Evolutionary conservation across 768 basidiomycete species (phyloP), one percentile per base, ranked within the genome.

Genomic region (Phylloporus rhodoxanthus): DNA sequence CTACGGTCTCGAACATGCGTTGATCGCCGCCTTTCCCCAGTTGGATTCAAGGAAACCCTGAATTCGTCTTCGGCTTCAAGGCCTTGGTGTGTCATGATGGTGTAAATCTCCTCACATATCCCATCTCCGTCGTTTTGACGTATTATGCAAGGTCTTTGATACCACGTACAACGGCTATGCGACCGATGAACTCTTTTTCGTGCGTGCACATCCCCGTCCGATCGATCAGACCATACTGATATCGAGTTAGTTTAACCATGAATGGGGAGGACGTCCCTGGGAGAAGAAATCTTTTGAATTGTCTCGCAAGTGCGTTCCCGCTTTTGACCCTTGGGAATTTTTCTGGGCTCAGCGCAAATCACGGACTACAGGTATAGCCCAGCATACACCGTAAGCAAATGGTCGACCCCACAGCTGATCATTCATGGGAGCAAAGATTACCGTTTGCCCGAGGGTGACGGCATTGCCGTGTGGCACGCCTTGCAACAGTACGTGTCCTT

Each of bases 21-120:
- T 56, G 32, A 58, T 33, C 34, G 41, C 19, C 30, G 8, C 20
- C 38, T 26, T 32, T 45, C 48, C 45, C 25, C 41, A 95, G 92
- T 66, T 96, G 91, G 91, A 93, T 96, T 47, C 89, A 95, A 69
- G 91, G 92, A 0, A 90, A 96, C 62, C 88, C 89, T 9, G 91
- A 95, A 58, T 90, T 75, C 54, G 84, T 78, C 3, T 91, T 92
- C 63, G 78, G 79, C 19, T 96, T 98, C 76, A 96, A 94, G 70
- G 91, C 91, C 4, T 74, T 97, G 37, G 80, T 94, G 11, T 85
- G 84, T 57, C 95, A 98, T 60, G 95, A 99, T 61, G 95, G 95
- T 8, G 88, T 92, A 64, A 45, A 41, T 71, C 68, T 32, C 51
- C 51, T 47, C 9, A 2, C 34, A 29, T 8, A 19, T 32, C 37